Conservation (phyloP, 2,329 filamentous ascomycete genomes). For the Trichoderma koningiopsis region DNA sequence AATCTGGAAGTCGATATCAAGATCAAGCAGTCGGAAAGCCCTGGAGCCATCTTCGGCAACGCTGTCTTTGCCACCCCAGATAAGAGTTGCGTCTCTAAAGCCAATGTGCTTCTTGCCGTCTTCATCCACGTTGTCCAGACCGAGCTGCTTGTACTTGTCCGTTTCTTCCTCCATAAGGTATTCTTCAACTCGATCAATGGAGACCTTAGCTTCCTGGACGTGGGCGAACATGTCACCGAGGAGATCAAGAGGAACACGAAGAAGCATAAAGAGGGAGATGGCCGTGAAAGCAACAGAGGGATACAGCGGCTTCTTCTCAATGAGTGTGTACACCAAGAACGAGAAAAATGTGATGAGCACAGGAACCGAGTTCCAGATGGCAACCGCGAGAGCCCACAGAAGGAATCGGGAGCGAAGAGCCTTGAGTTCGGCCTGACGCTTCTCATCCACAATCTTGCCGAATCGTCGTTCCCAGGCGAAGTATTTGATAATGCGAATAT, state of each 20-base stretch:
- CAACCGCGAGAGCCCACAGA: slow-evolving; percentile 88
- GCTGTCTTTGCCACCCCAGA: slow-evolving; percentile 77
- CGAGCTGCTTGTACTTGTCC: slow-evolving; percentile 87
- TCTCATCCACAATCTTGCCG: slow-evolving; percentile 82
- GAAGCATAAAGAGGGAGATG: slow-evolving; percentile 90
- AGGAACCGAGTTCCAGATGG: slow-evolving; percentile 94
- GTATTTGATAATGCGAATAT: slow-evolving; percentile 98
- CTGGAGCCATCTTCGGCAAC: slow-evolving; percentile 66
- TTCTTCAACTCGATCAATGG: slow-evolving; percentile 92
- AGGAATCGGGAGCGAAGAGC: slow-evolving; percentile 82
- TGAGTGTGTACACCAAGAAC: slow-evolving; percentile 87
- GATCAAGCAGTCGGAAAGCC: slow-evolving; percentile 79
- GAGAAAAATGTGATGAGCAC: slow-evolving; percentile 95
- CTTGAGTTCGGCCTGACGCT: slow-evolving; percentile 75
- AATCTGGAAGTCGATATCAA: slow-evolving; percentile 80
- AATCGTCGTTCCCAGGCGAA: slow-evolving; percentile 98
- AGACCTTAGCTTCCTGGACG: slow-evolving; percentile 96
- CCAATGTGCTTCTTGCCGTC: slow-evolving; percentile 76
- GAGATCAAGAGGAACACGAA: slow-evolving; percentile 91
- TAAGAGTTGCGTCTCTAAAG: slow-evolving; percentile 80
- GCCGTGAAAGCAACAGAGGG: slow-evolving; percentile 95
- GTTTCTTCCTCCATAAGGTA: slow-evolving; percentile 94
- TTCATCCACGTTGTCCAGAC: slow-evolving; percentile 67
- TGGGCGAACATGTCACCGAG: slow-evolving; percentile 98
- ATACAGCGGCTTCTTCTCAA: slow-evolving; percentile 86